Percentiles rank a stretch among this genome's conserved stretches.
Evolutionary conservation across 2,329 filamentous ascomycete genomes (phyloP).

Genomic region (Thelonectria olida): DNA sequence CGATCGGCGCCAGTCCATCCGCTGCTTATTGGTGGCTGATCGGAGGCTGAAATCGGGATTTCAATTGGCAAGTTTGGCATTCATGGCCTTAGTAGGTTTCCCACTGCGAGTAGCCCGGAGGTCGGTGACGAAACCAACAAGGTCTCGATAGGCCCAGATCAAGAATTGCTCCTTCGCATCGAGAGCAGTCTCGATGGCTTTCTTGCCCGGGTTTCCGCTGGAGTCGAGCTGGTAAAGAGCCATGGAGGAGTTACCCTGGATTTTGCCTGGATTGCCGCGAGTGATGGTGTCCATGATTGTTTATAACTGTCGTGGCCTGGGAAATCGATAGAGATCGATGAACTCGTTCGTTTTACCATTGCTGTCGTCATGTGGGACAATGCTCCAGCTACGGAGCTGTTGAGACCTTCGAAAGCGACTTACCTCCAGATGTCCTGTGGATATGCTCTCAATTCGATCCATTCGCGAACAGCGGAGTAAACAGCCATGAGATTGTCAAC

Average conservation of each 20-base stretch:
- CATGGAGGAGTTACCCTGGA: conserved; percentile 17
- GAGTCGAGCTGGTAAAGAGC: not conserved
- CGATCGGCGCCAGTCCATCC: conserved; percentile 55
- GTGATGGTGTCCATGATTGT: conserved; percentile 53
- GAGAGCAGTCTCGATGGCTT: conserved; percentile 25
- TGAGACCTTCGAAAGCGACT: conserved; percentile 55
- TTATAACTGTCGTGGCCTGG: conserved; percentile 55
- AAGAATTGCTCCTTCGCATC: conserved; percentile 56
- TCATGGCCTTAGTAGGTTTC: conserved; percentile 56
- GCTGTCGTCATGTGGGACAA: conserved; percentile 52
- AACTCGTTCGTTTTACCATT: conserved; percentile 50
- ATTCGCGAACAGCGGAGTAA: conserved; percentile 49
- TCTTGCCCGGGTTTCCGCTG: not conserved
- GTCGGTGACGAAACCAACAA: conserved; percentile 56
- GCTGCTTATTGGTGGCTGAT: conserved; percentile 48
- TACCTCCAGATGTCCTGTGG: conserved; percentile 54
- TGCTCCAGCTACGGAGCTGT: conserved; percentile 55
- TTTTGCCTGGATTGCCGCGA: conserved; percentile 46
- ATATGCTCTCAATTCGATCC: conserved; percentile 49
- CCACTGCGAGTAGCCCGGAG: conserved; percentile 55
- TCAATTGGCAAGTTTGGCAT: conserved; percentile 50
- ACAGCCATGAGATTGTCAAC: conserved; percentile 56
- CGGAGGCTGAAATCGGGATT: conserved; percentile 51
- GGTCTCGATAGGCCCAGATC: conserved; percentile 51
- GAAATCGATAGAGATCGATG: conserved; percentile 55